phyloP scores from a whole-genome alignment of 805 yeast genomes.

The Ogataea thermomethanolica region DNA sequence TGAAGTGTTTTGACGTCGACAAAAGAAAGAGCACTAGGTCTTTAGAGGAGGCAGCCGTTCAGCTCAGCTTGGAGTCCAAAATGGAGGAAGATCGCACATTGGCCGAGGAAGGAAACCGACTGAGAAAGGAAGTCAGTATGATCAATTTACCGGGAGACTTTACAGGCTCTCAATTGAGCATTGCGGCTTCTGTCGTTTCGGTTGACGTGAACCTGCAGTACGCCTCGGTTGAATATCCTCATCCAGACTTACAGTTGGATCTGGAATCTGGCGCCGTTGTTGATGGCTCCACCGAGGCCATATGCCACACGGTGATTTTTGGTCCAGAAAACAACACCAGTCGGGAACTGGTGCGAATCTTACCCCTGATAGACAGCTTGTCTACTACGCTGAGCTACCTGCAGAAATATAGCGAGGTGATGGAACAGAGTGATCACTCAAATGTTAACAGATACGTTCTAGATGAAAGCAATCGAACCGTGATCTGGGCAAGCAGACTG shows the following conservation, averaged over 20 bases:
- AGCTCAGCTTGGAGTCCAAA: neutral
- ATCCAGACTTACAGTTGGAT: conserved; percentile 58
- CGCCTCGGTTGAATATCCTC: conserved; percentile 48
- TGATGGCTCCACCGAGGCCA: conserved; percentile 63
- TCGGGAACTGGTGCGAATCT: conserved; percentile 43
- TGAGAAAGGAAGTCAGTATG: conserved; percentile 6
- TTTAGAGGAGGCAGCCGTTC: neutral
- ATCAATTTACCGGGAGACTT: conserved; percentile 9
- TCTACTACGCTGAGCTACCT: conserved; percentile 42
- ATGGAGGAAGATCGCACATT: conserved; percentile 2
- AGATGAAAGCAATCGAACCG: conserved; percentile 3
- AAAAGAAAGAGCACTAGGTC: conserved; percentile 1
- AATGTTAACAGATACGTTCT: conserved; percentile 2
- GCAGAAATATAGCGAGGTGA: conserved; percentile 27
- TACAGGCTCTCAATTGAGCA: conserved; percentile 17
- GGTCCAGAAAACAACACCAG: conserved; percentile 38
- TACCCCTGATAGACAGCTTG: conserved; percentile 54
- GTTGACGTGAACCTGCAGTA: conserved; percentile 25
- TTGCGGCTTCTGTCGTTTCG: conserved; percentile 12
- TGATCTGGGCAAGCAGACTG: conserved; percentile 36
- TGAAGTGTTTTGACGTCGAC: conserved; percentile 30
- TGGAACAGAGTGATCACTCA: conserved; percentile 4
- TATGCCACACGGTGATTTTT: conserved; percentile 71
- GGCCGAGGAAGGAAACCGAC: conserved; percentile 1
- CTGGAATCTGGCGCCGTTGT: conserved; percentile 39